Evolutionary conservation across 345 rosid species (phyloP).

Genomic region (Boechera divaricarpa): DNA sequence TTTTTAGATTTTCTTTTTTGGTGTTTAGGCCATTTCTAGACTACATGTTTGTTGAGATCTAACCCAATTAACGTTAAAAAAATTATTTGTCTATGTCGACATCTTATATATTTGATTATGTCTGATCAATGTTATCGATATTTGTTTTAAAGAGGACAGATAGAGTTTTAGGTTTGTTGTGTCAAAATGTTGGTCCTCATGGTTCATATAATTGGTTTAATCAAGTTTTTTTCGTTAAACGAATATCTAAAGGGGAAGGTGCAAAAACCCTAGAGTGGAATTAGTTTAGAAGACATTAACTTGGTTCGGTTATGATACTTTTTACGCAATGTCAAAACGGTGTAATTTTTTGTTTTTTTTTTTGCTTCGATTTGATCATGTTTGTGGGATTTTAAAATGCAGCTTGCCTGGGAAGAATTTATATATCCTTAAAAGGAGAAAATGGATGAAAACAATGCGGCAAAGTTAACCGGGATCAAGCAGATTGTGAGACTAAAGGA

Average conservation of each 20-base stretch:
- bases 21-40: background rate
- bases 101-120: too few species aligned
- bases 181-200: too few species aligned
- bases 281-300: background rate
- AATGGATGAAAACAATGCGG: constrained; percentile 67
- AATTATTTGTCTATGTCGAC: too few species aligned
- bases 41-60: background rate
- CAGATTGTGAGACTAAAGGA: constrained; percentile 87
- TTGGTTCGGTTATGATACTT: background rate
- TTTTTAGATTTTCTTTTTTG: too few species aligned
- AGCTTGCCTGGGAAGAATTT: constrained; percentile 48
- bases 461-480: constrained; percentile 71
- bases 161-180: too few species aligned
- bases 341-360: too few species aligned
- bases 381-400: background rate
- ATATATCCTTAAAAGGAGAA: constrained; percentile 46
- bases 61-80: background rate
- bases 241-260: background rate
- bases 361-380: background rate
- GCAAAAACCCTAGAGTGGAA: background rate
- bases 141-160: too few species aligned
- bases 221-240: too few species aligned
- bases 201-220: too few species aligned
- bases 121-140: too few species aligned
- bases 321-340: too few species aligned